A percentile compares a stretch with the other conserved stretches of the same genome.
phyloP scores from a whole-genome alignment of 2,329 filamentous ascomycete genomes.

The Aureobasidium pullulans region DNA sequence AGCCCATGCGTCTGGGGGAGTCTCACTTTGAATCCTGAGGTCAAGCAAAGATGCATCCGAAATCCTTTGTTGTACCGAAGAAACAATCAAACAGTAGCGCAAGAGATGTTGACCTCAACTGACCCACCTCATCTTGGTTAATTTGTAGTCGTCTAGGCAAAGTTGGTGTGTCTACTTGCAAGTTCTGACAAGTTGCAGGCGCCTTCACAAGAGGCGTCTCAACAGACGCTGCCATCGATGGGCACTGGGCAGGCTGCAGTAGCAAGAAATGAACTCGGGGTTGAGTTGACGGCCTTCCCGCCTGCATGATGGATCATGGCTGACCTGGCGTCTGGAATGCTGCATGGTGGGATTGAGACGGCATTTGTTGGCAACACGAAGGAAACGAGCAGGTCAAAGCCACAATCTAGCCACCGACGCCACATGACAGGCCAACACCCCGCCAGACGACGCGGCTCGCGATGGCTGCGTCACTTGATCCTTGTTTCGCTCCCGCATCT shows the following conservation, averaged over 20 bases:
- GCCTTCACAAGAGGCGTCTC: background rate
- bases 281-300: background rate
- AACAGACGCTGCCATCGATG: too few relatives aligned
- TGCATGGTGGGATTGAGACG: background rate
- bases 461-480: slow-evolving; percentile 1
- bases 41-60: background rate
- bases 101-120: background rate
- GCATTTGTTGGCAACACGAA: background rate
- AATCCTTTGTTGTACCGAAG: background rate
- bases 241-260: background rate
- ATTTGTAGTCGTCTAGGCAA: too few relatives aligned
- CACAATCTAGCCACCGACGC: slow-evolving; percentile 1
- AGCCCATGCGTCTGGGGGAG: background rate
- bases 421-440: background rate
- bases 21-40: background rate
- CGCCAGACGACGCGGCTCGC: background rate
- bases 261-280: background rate
- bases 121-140: background rate
- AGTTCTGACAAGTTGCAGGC: too few relatives aligned
- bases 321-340: background rate
- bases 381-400: background rate
- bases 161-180: too few relatives aligned
- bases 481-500: slow-evolving; percentile 1
- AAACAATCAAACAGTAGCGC: background rate
- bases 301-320: background rate